Evolutionary conservation across 1,284 basidiomycete genomes (phyloP).

Genomic region (Gomphus bonarii): DNA sequence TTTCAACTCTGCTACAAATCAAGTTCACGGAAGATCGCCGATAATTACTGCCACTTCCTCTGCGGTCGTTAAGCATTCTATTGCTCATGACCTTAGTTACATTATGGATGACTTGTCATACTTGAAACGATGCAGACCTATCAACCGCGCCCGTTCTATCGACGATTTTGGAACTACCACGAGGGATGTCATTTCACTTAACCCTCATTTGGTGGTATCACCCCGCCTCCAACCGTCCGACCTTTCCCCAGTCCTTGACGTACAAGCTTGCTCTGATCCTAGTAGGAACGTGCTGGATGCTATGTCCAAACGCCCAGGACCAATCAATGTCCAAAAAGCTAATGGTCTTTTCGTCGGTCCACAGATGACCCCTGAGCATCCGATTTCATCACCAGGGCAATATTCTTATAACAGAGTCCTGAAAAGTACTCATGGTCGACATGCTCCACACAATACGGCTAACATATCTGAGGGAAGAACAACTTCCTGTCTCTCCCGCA

Average conservation of each 20-base stretch:
- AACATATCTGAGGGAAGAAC: too few species aligned
- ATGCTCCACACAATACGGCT: too few species aligned
- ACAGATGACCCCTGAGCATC: not conserved
- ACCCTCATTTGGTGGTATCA: not conserved
- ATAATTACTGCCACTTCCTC: not conserved
- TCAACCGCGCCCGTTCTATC: not conserved
- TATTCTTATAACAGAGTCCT: not conserved
- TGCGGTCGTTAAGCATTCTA: not conserved
- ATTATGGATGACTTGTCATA: not conserved
- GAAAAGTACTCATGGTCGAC: not conserved
- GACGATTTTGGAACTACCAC: not conserved
- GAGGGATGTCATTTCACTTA: not conserved
- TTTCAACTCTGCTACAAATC: not conserved
- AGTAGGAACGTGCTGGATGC: not conserved
- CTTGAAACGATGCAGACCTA: not conserved
- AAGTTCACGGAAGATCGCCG: not conserved
- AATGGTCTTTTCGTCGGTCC: not conserved
- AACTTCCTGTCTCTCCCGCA: not conserved
- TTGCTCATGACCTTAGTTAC: not conserved
- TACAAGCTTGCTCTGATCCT: not conserved
- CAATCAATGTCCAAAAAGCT: not conserved
- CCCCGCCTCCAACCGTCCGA: not conserved
- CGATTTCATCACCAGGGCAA: not conserved
- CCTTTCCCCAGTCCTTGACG: not conserved
- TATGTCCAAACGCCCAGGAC: not conserved